Conservation (phyloP, 768 basidiomycete species). For the Lactifluus hygrophoroides region DNA sequence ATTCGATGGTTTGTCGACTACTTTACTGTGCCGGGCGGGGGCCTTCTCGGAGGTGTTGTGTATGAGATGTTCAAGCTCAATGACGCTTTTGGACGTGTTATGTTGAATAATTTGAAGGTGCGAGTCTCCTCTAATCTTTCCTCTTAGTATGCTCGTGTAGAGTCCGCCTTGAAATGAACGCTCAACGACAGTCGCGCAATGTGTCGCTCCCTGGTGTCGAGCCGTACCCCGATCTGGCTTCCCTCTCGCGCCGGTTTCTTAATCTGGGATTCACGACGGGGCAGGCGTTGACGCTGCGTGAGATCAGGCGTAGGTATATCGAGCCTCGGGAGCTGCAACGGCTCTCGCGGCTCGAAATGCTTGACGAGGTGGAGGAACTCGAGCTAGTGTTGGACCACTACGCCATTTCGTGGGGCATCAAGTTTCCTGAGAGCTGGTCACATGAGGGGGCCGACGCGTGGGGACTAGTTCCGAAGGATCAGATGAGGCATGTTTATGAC, state of each 20-base stretch:
- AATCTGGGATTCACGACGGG: constrained; percentile 46
- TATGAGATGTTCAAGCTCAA: constrained; percentile 93
- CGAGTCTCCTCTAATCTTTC: constrained; percentile 18
- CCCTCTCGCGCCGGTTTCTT: constrained; percentile 53
- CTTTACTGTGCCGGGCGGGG: constrained; percentile 28
- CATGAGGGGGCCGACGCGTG: background rate
- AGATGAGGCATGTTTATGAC: background rate
- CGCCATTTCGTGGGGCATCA: constrained; percentile 71
- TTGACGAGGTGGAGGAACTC: constrained; percentile 94
- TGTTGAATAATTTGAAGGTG: constrained; percentile 82
- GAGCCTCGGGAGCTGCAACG: constrained; percentile 45
- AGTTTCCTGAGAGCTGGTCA: constrained; percentile 12
- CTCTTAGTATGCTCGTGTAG: background rate
- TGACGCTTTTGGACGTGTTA: constrained; percentile 87
- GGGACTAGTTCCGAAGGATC: constrained; percentile 3
- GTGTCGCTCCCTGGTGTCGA: constrained; percentile 66
- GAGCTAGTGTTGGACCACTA: constrained; percentile 87
- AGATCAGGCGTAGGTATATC: constrained; percentile 51
- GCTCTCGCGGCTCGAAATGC: constrained; percentile 70
- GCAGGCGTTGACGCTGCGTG: constrained; percentile 55
- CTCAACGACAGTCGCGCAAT: constrained; percentile 20
- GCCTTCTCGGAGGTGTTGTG: constrained; percentile 48
- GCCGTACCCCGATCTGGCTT: constrained; percentile 49
- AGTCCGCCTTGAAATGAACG: background rate
- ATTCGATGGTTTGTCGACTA: constrained; percentile 66